Base-by-base conservation (phyloP, 2,329 filamentous ascomycete genomes). In the Diaporthe humulicola region DNA sequence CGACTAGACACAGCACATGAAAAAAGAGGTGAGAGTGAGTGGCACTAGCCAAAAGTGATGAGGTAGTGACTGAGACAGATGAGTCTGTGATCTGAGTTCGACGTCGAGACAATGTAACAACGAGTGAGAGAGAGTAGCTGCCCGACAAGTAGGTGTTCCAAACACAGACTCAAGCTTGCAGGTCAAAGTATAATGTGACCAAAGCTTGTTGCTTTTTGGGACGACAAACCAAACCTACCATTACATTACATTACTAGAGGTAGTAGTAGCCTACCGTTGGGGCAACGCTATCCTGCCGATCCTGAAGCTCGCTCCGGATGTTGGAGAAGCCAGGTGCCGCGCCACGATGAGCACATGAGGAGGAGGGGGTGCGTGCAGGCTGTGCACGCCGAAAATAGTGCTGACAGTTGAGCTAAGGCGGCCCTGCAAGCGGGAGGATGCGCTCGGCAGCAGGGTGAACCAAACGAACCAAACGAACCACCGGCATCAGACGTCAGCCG, bases 331-430 rank as follows among this genome's bases (percentile, higher is more conserved):
- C 54, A 57, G 40, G 40, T 60, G 54, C 69, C 57, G 69, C 69
- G 69, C 69, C 69, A 71, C 69, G 28, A 52, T n/a, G 15, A n/a
- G 36, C 19, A 42, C 25, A 42, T 19, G 10, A 42, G 36, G 17
- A 10, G 19, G 30, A 58, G 9, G 25, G 25, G 40, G 19, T 38
- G 9, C 2, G 60, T 30, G 40, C 19, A 48, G 69, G 69, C 69
- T 60, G 69, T 71, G 69, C 54, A 71, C 5, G n/a, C 69, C 42
- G 8, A 25, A 71, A 71, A 71, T 71, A 71, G 50, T 71, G 54
- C 54, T 60, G 40, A 60, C 40, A 45, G 30, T 3, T 12, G 42
- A 15, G 30, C 61, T 50, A 67, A n/a, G 28, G 42, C 30, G 60
- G 61, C 58, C 36, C n/a, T 61, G 58, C 38, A n/a, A 19, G 58